Evolutionary conservation across 306 rosid species (phyloP), one percentile per base, ranked within the genome.

Genomic region (Macrotyloma uniflorum): DNA sequence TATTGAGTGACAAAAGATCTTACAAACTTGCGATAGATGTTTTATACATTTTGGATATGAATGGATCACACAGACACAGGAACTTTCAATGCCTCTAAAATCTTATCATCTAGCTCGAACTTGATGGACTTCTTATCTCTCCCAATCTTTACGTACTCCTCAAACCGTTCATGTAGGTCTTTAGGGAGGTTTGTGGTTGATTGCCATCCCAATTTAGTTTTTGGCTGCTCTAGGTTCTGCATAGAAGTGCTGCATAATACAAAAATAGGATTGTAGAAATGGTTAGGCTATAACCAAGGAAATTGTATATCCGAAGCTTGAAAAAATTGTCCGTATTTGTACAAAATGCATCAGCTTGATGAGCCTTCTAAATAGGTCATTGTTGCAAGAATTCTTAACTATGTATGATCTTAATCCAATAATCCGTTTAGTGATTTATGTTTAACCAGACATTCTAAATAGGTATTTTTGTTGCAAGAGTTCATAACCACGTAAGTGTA

Each of bases 191-290:
- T 85, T 71, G 98, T 89, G 67, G 86, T 79, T 54, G 83, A 18
- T 46, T 74, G 35, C 99, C 97, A 92, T 28, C 98, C 97, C 87
- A 95, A 74, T 62, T 92, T 88, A 1, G 81, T 89, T n/a, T 78
- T 88, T 84, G 26, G 98, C 99, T 62, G 98, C 98, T 87, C 97
- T 92, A 24, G 99, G 98, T 63, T 95, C 98, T 4, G 99, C 93
- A 66, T 91, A 93, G 85, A 95, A 93, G 87, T 95, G 98, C 98
- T 91, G 94, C 91, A 83, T 64, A 64, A 76, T 45, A 58, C 68
- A 70, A 5, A 42, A 58, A 59, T 33, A 58, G 19, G 5, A 78
- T 42, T 11, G 58, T 32, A 53, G 51, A 26, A 58, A 43, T 69
- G 35, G 67, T 73, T 18, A 65, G 65, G 16, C 49, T 19, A 18